Conservation (phyloP, 164 flowering plant species). For the Cinnamomum micranthum region DNA sequence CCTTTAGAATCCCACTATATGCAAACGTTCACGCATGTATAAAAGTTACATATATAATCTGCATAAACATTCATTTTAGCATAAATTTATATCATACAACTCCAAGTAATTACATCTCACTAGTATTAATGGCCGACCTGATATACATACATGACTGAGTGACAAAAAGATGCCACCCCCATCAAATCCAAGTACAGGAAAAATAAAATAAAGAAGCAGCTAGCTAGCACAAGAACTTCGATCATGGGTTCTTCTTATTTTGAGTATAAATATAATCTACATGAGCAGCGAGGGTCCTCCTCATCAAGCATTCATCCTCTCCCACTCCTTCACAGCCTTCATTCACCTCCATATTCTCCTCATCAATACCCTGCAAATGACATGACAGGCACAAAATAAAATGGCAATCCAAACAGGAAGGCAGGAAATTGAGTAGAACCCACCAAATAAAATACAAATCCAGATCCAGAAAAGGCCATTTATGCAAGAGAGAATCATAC, state of each 20-base stretch:
- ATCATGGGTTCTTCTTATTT: conserved; percentile 5
- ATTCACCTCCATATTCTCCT: conserved; percentile 2
- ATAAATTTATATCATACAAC: too few relatives aligned
- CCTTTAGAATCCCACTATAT: too few relatives aligned
- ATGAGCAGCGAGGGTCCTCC: conserved; percentile 40
- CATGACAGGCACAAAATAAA: neutral
- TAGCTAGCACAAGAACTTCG: neutral
- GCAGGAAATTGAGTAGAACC: neutral
- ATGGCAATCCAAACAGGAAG: neutral
- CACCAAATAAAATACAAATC: neutral
- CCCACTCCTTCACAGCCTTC: conserved; percentile 13
- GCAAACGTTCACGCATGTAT: too few relatives aligned
- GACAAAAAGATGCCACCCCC: neutral
- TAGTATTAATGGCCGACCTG: too few relatives aligned
- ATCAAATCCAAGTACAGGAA: neutral
- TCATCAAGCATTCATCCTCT: conserved; percentile 42
- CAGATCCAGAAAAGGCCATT: neutral
- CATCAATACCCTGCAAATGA: conserved; percentile 1
- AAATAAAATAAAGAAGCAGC: too few relatives aligned
- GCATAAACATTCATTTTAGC: too few relatives aligned
- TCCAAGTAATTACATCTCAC: too few relatives aligned
- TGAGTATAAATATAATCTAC: conserved; percentile 46
- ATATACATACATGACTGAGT: too few relatives aligned
- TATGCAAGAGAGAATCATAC: neutral
- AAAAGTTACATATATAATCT: too few relatives aligned